Percentiles rank a stretch among this genome's conserved stretches.
phyloP scores from a whole-genome alignment of 345 rosid genomes.

The Ceriops zippeliana region DNA sequence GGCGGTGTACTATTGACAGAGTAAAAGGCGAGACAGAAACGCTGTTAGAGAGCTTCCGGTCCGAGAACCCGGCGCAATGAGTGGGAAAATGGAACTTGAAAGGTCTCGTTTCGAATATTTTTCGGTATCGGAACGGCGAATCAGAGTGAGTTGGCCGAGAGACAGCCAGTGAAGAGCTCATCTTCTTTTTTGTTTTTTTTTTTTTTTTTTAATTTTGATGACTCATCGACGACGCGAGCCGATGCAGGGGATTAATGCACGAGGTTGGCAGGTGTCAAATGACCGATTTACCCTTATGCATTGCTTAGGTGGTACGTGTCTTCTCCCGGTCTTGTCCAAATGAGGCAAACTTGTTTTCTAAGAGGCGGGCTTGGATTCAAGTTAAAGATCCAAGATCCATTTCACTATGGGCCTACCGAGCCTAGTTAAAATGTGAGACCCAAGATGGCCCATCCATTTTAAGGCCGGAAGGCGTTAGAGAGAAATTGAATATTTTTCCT shows the following conservation, averaged over 20 bases:
- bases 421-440: too few relatives aligned
- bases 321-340: too few relatives aligned
- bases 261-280: not conserved
- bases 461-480: too few relatives aligned
- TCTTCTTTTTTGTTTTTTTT: not conserved
- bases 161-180: constrained; percentile 9
- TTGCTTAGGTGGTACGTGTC: too few relatives aligned
- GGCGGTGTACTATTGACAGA: constrained; percentile 9
- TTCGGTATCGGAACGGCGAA: not conserved
- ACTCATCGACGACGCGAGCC: too few relatives aligned
- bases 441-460: too few relatives aligned
- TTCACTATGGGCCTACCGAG: too few relatives aligned
- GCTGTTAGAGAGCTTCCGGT: constrained; percentile 10
- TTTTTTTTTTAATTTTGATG: not conserved
- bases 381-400: too few relatives aligned
- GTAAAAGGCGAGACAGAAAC: constrained; percentile 6
- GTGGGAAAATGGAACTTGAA: constrained; percentile 12
- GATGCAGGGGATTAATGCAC: too few relatives aligned
- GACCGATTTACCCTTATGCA: not conserved
- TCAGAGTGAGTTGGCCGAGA: constrained; percentile 1
- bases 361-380: too few relatives aligned
- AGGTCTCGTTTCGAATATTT: not conserved
- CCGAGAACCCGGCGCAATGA: constrained; percentile 7
- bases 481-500: too few relatives aligned
- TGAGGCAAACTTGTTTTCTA: too few relatives aligned